Evolutionary conservation across 495 filamentous ascomycete genomes (phyloP), one percentile per base, ranked within the genome.

Genomic region (Lasiosphaeria miniovina): DNA sequence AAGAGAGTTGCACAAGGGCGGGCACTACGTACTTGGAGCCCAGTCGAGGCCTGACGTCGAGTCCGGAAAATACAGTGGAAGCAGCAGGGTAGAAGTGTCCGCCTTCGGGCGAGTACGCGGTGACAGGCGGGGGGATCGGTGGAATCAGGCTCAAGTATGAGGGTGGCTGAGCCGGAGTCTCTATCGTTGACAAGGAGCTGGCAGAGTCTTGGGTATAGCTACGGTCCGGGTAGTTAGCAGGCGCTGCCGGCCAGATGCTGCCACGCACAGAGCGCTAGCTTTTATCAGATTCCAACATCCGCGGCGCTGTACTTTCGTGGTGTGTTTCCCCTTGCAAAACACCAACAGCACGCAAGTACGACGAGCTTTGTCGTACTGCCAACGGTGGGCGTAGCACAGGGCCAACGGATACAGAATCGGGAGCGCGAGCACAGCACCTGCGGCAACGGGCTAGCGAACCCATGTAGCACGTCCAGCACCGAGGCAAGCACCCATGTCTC

Each of bases 11-110:
- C 38, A 54, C 24, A 61, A 60, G 54, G 49, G 2, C 24, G 24
- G 61, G 71, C 65, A 65, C 58, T 55, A 80, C 78, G 64, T 78
- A 81, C 78, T 73, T 79, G 62, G 75, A 78, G 68, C 72, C 74
- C 67, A 81, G 74, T 72, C 76, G 75, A 62, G 74, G 67, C 72
- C 77, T 77, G 67, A 77, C 74, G 72, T 81, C 77, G 49, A 81
- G 69, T 52, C 71, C 61, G 59, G 75, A 64, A 61, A 71, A 80
- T 60, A 77, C 59, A 60, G 75, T 75, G 64, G 77, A 71, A 58
- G 72, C 68, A 46, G 74, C 41, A 36, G 65, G 71, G 62, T 78
- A 80, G 62, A 77, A 80, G 56, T 73, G 69, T 55, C 66, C 59
- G 60, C 68, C 71, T 54, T 81, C 78, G 57, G 76, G 68, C 58